A percentile compares a stretch with the other conserved stretches of the same genome.
These are phyloP conservation scores for Candolleomyces efflorescens DNA, from an alignment of 768 basidiomycete genomes.

Conservation along the genomic window DNA sequence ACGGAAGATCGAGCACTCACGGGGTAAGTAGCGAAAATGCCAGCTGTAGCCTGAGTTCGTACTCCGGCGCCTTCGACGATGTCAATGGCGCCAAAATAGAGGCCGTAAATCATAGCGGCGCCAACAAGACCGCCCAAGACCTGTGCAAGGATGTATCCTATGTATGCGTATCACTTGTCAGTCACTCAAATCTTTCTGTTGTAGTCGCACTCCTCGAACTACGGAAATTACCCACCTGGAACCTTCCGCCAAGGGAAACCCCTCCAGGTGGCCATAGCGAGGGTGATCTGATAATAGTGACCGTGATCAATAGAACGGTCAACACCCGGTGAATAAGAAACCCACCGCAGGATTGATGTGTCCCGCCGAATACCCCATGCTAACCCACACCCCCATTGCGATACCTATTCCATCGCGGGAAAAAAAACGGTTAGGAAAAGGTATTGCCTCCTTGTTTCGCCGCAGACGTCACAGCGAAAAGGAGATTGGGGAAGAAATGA, in stretches of 20 bases:
- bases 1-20: conserved; percentile 32
- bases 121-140: conserved; percentile 58
- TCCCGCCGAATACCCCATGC: conserved; percentile 64
- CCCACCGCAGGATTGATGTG: conserved; percentile 71
- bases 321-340: not conserved
- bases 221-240: conserved; percentile 34
- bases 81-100: conserved; percentile 66
- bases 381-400: conserved; percentile 66
- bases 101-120: conserved; percentile 53
- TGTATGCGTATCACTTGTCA: conserved; percentile 5
- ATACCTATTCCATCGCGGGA: conserved; percentile 17
- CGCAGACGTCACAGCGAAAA: not conserved
- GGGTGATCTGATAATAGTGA: conserved; percentile 48
- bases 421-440: not conserved
- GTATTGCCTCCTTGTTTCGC: no score
- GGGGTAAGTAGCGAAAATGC: conserved; percentile 58
- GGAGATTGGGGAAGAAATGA: not conserved
- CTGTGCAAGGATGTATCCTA: conserved; percentile 42
- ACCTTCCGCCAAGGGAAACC: conserved; percentile 81
- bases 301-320: not conserved
- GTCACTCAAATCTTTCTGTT: not conserved
- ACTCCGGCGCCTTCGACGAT: conserved; percentile 55
- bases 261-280: conserved; percentile 64
- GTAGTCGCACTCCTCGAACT: no score
- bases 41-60: conserved; percentile 56